Percentiles rank a stretch among this genome's conserved stretches.
phyloP scores from a whole-genome alignment of 495 filamentous ascomycete species.

The Letharia lupina region DNA sequence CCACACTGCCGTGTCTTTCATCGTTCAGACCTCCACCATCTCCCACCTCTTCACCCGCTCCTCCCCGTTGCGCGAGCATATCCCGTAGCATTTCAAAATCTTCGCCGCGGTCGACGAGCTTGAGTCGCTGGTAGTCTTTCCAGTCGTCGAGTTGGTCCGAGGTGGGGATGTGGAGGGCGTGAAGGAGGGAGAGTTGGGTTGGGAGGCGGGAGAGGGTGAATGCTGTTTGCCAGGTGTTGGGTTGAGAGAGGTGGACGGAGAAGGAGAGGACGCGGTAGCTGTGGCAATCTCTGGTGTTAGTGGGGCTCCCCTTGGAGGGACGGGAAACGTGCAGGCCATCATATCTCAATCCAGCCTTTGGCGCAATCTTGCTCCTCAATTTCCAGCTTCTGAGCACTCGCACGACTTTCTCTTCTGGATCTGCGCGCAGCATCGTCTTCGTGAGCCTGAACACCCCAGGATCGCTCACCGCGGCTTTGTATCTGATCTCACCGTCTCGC shows the following conservation, averaged over 20 bases:
- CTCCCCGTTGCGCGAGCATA: background rate
- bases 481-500: slow-evolving; percentile 6
- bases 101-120: slow-evolving; percentile 8
- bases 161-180: slow-evolving; percentile 15
- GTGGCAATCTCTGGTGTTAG: background rate
- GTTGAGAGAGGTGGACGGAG: slow-evolving; percentile 10
- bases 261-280: slow-evolving; percentile 22
- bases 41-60: background rate
- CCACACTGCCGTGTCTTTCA: background rate
- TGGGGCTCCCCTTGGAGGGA: background rate
- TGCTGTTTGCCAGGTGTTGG: slow-evolving; percentile 13
- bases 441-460: slow-evolving; percentile 18
- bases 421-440: slow-evolving; percentile 9
- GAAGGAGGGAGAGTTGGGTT: slow-evolving; percentile 14
- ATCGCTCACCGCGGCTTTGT: slow-evolving; percentile 10
- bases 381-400: slow-evolving; percentile 21
- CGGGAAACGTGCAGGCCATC: slow-evolving; percentile 23
- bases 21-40: background rate
- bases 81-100: slow-evolving; percentile 9
- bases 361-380: slow-evolving; percentile 16
- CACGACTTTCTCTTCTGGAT: slow-evolving; percentile 12
- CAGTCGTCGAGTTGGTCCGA: slow-evolving; percentile 25
- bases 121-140: slow-evolving; percentile 21
- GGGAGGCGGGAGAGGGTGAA: slow-evolving; percentile 15
- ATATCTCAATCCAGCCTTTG: slow-evolving; percentile 23